Percentiles rank a stretch among this genome's conserved stretches.
phyloP scores from a whole-genome alignment of 805 yeast species.

The Lipomyces starkeyi region DNA sequence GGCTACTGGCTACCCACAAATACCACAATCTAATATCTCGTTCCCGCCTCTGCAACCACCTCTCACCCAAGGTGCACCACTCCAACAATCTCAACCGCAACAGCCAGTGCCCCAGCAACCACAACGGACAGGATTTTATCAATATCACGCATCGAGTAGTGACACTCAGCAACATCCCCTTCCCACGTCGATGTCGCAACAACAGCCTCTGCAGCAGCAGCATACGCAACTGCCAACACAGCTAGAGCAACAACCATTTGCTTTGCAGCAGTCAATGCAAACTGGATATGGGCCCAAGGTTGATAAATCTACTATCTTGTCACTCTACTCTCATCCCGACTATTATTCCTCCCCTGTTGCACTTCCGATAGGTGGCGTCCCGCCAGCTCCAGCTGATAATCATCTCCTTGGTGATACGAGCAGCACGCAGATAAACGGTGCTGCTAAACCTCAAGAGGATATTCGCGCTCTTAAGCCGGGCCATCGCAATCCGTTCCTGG shows the following conservation, averaged over 20 bases:
- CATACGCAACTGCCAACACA: slow-evolving; percentile 23
- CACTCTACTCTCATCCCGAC: slow-evolving; percentile 37
- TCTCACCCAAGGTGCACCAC: not conserved
- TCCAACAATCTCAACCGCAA: slow-evolving; percentile 23
- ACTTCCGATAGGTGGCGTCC: slow-evolving; percentile 19
- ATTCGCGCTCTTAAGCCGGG: slow-evolving; percentile 22
- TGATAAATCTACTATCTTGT: slow-evolving; percentile 34
- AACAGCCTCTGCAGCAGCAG: slow-evolving; percentile 5
- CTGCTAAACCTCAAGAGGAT: not conserved
- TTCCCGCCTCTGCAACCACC: not conserved
- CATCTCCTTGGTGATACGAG: not conserved
- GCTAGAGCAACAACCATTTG: slow-evolving; percentile 19
- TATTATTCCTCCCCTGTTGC: slow-evolving; percentile 35
- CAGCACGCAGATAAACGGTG: not conserved
- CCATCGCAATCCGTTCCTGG: slow-evolving; percentile 32
- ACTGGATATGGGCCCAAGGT: slow-evolving; percentile 23
- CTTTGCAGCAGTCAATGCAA: slow-evolving; percentile 33
- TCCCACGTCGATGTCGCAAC: slow-evolving; percentile 1
- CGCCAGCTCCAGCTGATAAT: not conserved
- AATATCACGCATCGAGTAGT: not conserved
- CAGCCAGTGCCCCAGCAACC: slow-evolving; percentile 18
- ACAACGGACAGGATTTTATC: slow-evolving; percentile 7
- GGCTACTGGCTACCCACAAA: slow-evolving; percentile 3
- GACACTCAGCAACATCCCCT: slow-evolving; percentile 20
- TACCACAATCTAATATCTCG: slow-evolving; percentile 10